Evolutionary conservation across 1,139 yeast genomes (phyloP), one percentile per base, ranked within the genome.

Genomic region (Ashbya aceris): DNA sequence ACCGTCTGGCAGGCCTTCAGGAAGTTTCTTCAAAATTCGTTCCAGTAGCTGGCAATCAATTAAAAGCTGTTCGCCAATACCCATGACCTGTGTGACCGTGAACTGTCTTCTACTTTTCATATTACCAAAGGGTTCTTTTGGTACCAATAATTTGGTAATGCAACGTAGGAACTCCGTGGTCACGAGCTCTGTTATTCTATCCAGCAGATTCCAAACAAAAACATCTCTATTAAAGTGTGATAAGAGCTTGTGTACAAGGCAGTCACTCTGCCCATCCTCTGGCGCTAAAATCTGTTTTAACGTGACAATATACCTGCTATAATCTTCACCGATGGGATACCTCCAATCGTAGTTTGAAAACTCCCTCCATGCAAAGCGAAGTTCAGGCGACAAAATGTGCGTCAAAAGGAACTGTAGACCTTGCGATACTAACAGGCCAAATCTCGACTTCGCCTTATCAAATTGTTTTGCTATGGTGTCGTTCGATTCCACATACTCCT

Each of bases 281-380:
- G 77, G 71, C 12, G 69, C 68, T 11, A 86, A 58, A 0, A 73
- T 67, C 5, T 63, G 61, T 43, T 72, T 72, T 38, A 83, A 62
- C 34, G 84, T 85, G 7, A 65, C 60, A 61, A 83, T 72, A 54
- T 83, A 87, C 40, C 78, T 65, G 38, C 94, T 83, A 45, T 81
- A 79, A 48, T 80, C 91, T 27, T 76, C 79, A 3, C 81, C 83
- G 30, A 72, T 76, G 48, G 79, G 65, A 38, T 71, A 70, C 23
- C 70, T 66, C 96, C 96, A 87, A 57, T 84, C 83, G 29, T 76
- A 72, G 56, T 86, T 87, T 27, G 74, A 72, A 71, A 91, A 82
- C 55, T 86, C 96, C 48, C 94, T 71, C 95, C 96, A 87, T 7
- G 83, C 73, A 45, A 77, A 74, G 30, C 76, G 79, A 41, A 81